phyloP scores from a whole-genome alignment of 441 rosid genomes.

The Erodium moschatum region DNA sequence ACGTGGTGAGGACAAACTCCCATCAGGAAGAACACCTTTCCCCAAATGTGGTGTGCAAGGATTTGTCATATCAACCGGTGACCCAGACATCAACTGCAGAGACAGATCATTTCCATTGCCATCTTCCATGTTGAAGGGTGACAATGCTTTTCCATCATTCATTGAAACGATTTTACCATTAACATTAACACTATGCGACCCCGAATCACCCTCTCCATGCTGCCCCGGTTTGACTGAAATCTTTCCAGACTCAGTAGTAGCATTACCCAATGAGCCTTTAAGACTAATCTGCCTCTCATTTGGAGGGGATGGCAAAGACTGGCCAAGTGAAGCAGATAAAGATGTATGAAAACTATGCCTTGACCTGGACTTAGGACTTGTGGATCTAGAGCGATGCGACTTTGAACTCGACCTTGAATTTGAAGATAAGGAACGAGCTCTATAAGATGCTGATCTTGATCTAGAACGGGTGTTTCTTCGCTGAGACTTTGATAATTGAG shows the following conservation, averaged over 20 bases:
- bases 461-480: constrained; percentile 19
- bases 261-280: constrained; percentile 24
- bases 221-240: constrained; percentile 19
- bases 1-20: constrained; percentile 15
- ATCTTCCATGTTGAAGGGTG: constrained; percentile 20
- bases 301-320: constrained; percentile 25
- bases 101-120: constrained; percentile 21
- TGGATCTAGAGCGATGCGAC: constrained; percentile 22
- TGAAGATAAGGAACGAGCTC: constrained; percentile 22
- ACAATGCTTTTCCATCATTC: constrained; percentile 11
- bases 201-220: constrained; percentile 10
- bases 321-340: constrained; percentile 25
- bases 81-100: constrained; percentile 16
- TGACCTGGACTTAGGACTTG: constrained; percentile 22
- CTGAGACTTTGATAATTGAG: constrained; percentile 22
- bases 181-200: constrained; percentile 17
- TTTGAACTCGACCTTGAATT: constrained; percentile 24
- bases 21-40: constrained; percentile 14
- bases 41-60: constrained; percentile 17
- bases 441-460: constrained; percentile 29
- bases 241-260: constrained; percentile 22
- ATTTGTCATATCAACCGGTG: constrained; percentile 19
- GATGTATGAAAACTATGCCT: constrained; percentile 28
- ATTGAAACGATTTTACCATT: constrained; percentile 16
- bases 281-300: constrained; percentile 24